A percentile compares a stretch with the other conserved stretches of the same genome.
Evolutionary conservation across 2,329 filamentous ascomycete genomes (phyloP).

Genomic region (Aspergillus awamori): DNA sequence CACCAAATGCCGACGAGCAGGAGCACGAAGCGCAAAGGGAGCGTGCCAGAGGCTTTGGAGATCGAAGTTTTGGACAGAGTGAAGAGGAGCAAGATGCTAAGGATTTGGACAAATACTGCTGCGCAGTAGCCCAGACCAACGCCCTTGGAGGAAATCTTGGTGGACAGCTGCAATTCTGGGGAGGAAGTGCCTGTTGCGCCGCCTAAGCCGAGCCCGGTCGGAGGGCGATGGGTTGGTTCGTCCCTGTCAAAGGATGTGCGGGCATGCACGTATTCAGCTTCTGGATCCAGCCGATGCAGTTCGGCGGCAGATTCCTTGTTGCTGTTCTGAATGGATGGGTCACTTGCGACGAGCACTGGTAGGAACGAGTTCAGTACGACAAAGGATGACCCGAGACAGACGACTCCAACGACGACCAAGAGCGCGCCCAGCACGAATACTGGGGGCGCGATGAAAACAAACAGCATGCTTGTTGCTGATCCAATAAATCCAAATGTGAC

Average conservation of each 20-base stretch:
- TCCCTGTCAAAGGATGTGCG: constrained; percentile 23
- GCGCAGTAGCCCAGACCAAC: constrained; percentile 88
- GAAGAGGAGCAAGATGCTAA: constrained; percentile 75
- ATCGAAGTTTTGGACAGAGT: constrained; percentile 42
- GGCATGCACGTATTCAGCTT: constrained; percentile 17
- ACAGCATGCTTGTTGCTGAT: constrained; percentile 80
- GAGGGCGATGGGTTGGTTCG: constrained; percentile 1
- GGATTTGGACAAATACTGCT: constrained; percentile 77
- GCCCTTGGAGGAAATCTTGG: constrained; percentile 82
- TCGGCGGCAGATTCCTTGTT: constrained; percentile 27
- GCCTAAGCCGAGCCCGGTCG: not conserved
- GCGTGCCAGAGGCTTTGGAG: constrained; percentile 68
- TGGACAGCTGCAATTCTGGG: constrained; percentile 76
- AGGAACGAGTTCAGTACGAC: constrained; percentile 91
- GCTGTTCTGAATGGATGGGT: constrained; percentile 56
- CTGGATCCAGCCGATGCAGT: constrained; percentile 26
- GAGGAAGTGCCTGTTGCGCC: constrained; percentile 34
- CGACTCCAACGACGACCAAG: constrained; percentile 83
- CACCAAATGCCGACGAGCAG: constrained; percentile 86
- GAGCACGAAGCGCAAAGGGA: constrained; percentile 78
- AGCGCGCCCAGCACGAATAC: constrained; percentile 77
- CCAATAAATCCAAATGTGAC: constrained; percentile 78
- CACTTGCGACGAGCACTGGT: constrained; percentile 80
- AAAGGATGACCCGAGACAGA: constrained; percentile 86
- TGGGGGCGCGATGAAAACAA: constrained; percentile 74